Base-by-base conservation (phyloP, 2,329 filamentous ascomycete species). In the Lachnellula hyalina region DNA sequence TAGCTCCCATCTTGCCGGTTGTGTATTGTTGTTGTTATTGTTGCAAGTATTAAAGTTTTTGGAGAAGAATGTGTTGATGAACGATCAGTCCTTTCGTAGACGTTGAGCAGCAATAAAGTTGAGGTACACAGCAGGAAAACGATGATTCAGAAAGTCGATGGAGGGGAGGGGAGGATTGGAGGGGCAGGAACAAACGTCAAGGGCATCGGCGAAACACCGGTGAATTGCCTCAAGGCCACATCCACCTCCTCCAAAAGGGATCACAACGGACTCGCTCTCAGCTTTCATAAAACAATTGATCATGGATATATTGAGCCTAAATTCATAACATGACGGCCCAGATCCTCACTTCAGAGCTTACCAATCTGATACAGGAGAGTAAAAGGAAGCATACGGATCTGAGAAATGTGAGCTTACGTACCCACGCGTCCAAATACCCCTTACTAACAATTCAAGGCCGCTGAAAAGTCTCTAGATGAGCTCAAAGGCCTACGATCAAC, bases 341-440 rank as follows among this genome's bases (percentile, higher is more conserved):
- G 81, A 85, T 96, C 68, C 81, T 96, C 67, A 85, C 86, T 68
- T 86, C 89, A 55, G 92, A 96, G 81, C 83, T 96, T 71, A 83
- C 87, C 68, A 95, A 90, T 75, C 83, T 96, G 71, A 87, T 96
- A 66, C 90, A 95, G 73, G 94, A 99, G 77, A 94, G 92, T 70
- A 97, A 96, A 74, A 84, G 93, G 67, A 97, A 96, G 74, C 87
- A 96, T 72, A 84, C 87, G 64, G 94, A 97, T 67, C 79, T 99
- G 51, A 85, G 89, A 76, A 89, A 88, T 80, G 88, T 87, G 74
- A 66, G 80, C 56, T 59, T 58, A 59, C 38, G 53, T 56, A 46
- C 46, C 49, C 38, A 41, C 15, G 34, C 54, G 44, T 32, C n/a
- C 17, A 19, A 52, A 17, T 53, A 47, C 15, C 41, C 25, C 49